Evolutionary conservation across 106 monocot species (phyloP).

Genomic region (Posidonia australis): DNA sequence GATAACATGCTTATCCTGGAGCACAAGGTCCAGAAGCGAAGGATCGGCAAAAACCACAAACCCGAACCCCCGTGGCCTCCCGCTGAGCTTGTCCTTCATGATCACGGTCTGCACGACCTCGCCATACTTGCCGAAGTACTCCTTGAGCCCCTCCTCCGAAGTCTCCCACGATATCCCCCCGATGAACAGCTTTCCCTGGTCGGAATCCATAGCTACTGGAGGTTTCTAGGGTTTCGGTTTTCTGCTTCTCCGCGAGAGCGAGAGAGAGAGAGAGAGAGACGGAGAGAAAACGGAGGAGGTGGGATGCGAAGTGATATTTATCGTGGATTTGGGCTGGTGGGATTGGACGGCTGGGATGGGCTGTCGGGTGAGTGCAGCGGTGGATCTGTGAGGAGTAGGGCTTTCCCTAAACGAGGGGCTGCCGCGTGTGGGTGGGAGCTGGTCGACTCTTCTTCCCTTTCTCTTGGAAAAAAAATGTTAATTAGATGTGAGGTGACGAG

Average conservation of each 20-base stretch:
- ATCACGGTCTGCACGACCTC: constrained; percentile 51
- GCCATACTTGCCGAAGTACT: constrained; percentile 55
- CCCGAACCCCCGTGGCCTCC: constrained; percentile 60
- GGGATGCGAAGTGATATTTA: neutral
- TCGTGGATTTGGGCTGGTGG: neutral
- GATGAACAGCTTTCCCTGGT: constrained; percentile 72
- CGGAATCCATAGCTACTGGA: constrained; percentile 46
- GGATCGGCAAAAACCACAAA: constrained; percentile 70
- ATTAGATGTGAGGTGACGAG: too few species aligned
- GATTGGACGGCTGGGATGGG: neutral
- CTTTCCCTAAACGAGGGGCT: too few species aligned
- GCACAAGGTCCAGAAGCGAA: constrained; percentile 46
- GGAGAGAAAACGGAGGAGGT: neutral
- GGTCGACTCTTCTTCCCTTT: too few species aligned
- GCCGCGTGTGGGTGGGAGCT: too few species aligned
- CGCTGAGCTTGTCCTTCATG: constrained; percentile 62
- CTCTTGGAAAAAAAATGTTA: too few species aligned
- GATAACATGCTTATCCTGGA: constrained; percentile 56
- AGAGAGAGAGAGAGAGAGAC: neutral
- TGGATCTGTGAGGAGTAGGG: neutral
- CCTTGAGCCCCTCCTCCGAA: constrained; percentile 57
- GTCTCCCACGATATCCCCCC: constrained; percentile 88
- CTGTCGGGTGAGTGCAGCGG: neutral
- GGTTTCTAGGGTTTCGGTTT: constrained; percentile 7
- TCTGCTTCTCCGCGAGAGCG: neutral